Conservation (phyloP, 768 basidiomycete species). For the Paxillus rubicundulus region DNA sequence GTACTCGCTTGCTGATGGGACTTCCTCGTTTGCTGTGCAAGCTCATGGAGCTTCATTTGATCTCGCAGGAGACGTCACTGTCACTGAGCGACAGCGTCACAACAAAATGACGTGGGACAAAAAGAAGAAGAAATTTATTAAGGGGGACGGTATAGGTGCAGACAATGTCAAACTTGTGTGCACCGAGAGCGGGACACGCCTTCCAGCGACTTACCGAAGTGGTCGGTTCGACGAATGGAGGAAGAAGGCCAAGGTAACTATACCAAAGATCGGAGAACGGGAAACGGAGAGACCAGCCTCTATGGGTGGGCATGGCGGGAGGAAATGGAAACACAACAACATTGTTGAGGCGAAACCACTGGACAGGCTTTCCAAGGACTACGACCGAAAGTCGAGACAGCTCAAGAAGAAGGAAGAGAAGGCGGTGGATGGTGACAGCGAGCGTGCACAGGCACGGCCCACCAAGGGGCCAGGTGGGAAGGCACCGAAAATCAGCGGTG, state of each 20-base stretch:
- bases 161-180: constrained; percentile 93
- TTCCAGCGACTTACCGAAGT: constrained; percentile 90
- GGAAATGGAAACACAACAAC: constrained; percentile 74
- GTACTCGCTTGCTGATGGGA: constrained; percentile 87
- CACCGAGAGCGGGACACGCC: constrained; percentile 86
- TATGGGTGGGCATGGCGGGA: constrained; percentile 40
- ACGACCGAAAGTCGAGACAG: constrained; percentile 70
- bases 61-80: constrained; percentile 67
- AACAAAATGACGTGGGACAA: constrained; percentile 82
- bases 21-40: constrained; percentile 81
- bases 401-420: constrained; percentile 53
- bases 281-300: constrained; percentile 48
- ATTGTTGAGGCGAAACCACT: constrained; percentile 65
- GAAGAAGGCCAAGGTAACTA: constrained; percentile 62
- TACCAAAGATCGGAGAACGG: constrained; percentile 82
- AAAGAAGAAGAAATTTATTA: constrained; percentile 92
- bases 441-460: constrained; percentile 16
- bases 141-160: constrained; percentile 79
- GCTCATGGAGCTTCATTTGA: constrained; percentile 80
- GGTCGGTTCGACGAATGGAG: constrained; percentile 98
- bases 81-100: constrained; percentile 58
- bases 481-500: constrained; percentile 22
- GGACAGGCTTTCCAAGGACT: constrained; percentile 69
- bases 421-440: constrained; percentile 24
- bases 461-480: constrained; percentile 31